Base-by-base conservation (phyloP, 2,329 filamentous ascomycete genomes). In the Hypoxylon sp. region DNA sequence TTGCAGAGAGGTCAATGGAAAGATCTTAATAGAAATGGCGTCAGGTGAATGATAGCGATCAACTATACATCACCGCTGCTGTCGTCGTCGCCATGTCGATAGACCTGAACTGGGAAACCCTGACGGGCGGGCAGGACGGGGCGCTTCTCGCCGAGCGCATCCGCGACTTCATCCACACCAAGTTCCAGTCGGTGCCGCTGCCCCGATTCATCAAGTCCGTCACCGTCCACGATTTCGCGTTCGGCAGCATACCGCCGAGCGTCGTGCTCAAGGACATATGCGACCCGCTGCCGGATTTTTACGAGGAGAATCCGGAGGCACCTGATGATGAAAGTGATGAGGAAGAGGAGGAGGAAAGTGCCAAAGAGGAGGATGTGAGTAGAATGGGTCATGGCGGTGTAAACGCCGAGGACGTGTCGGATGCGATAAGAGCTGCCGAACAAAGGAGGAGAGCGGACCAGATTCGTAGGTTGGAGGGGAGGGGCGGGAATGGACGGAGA, bases 121-220 rank as follows among this genome's bases (percentile, higher is more conserved):
- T 98, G 75, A 98, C 94, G 20, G 89, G 89, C 65, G 95, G 95
- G 26, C 88, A 93, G 50, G 94, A 98, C 78, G 94, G 95, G 58
- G 85, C 89, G 68, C 91, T 88, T 56, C 88, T 97, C 64, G 93
- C 94, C 50, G 90, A 93, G 75, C 87, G 86, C 67, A 97, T 99
- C 78, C 91, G 94, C 69, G 89, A 89, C 73, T 99, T 99, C 80
- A 91, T 99, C 72, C 93, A 99, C 79, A 90, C 93, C 75, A 95
- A 94, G 74, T 99, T 99, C 79, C 95, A 99, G 80, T 89, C 93
- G 64, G 90, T 98, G 67, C 87, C 91, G 24, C 85, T 99, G 48
- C 95, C 95, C 62, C 91, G 93, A 73, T 97, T 99, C 84, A 97
- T 99, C 79, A 94, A 95, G 74, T 95, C 93, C 24, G 95, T 99